phyloP scores from a whole-genome alignment of 495 filamentous ascomycete species.

The Daldinia caldariorum region DNA sequence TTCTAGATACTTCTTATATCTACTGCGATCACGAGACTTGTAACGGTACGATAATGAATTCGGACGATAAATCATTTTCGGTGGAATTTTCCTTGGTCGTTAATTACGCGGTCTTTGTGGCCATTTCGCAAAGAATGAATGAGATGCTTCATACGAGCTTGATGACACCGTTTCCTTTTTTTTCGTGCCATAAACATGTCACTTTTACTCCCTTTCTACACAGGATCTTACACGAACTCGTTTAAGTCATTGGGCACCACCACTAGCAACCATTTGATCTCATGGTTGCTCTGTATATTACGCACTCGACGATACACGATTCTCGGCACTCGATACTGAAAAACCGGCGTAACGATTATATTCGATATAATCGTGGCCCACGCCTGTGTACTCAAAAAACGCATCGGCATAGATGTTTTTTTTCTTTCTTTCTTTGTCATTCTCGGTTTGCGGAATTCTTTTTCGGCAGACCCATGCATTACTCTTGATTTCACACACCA shows the following conservation, averaged over 20 bases:
- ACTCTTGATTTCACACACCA: background rate
- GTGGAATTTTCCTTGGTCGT: conserved; percentile 36
- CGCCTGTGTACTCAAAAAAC: conserved; percentile 42
- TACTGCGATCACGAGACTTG: conserved; percentile 33
- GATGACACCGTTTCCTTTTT: conserved; percentile 45
- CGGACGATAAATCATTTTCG: conserved; percentile 36
- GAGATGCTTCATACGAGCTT: conserved; percentile 48
- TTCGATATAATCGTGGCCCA: conserved; percentile 26
- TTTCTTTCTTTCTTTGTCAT: conserved; percentile 24
- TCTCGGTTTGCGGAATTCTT: conserved; percentile 25
- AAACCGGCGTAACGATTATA: conserved; percentile 7
- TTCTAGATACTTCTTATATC: conserved; percentile 40
- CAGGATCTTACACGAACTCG: conserved; percentile 18
- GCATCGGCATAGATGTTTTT: conserved; percentile 42
- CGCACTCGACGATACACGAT: conserved; percentile 39
- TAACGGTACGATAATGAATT: conserved; percentile 51
- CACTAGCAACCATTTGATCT: conserved; percentile 27
- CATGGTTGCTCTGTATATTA: conserved; percentile 46
- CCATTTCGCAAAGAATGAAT: conserved; percentile 42
- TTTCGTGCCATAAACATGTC: conserved; percentile 13
- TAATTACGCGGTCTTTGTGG: conserved; percentile 29
- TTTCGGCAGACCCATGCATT: conserved; percentile 19
- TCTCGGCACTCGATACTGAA: conserved; percentile 13
- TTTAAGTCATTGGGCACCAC: conserved; percentile 34
- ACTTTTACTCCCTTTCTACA: conserved; percentile 32